phyloP scores from a whole-genome alignment of 2,329 filamentous ascomycete genomes.

The Zasmidium angulare region DNA sequence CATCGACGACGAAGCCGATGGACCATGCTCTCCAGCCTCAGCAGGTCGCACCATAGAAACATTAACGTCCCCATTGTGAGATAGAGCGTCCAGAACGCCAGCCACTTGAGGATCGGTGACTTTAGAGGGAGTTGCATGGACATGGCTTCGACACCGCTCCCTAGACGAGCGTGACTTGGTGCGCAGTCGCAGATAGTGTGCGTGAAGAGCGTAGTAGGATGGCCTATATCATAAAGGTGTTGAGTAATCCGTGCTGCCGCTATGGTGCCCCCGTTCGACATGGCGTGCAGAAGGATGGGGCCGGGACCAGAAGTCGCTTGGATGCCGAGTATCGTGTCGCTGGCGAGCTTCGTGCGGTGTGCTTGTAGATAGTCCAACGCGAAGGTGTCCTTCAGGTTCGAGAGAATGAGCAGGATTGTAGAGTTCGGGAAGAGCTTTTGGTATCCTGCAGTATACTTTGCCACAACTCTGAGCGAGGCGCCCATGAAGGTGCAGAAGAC shows the following conservation, averaged over 20 bases:
- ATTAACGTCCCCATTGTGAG: neutral
- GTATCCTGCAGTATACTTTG: slow-evolving; percentile 35
- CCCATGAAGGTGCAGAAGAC: slow-evolving; percentile 38
- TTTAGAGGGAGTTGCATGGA: slow-evolving; percentile 2
- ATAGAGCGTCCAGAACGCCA: neutral
- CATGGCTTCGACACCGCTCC: neutral
- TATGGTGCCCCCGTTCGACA: slow-evolving; percentile 37
- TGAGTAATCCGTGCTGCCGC: slow-evolving; percentile 25
- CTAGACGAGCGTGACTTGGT: neutral
- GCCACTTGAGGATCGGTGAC: neutral
- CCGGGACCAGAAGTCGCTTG: neutral
- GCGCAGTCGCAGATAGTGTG: slow-evolving; percentile 6
- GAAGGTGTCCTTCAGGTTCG: slow-evolving; percentile 23
- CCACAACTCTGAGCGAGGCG: slow-evolving; percentile 32
- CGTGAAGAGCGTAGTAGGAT: slow-evolving; percentile 5
- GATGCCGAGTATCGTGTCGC: slow-evolving; percentile 18
- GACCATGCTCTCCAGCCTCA: slow-evolving; percentile 12
- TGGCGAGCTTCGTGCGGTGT: slow-evolving; percentile 15
- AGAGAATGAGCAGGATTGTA: slow-evolving; percentile 32
- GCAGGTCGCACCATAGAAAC: slow-evolving; percentile 2
- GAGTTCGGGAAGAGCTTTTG: slow-evolving; percentile 26
- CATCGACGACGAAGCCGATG: slow-evolving; percentile 9
- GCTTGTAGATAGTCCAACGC: slow-evolving; percentile 11
- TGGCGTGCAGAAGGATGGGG: slow-evolving; percentile 32
- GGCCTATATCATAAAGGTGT: slow-evolving; percentile 5